A percentile compares a stretch with the other conserved stretches of the same genome.
Conservation (phyloP, 306 rosid species). For the Acacia acuminata region DNA sequence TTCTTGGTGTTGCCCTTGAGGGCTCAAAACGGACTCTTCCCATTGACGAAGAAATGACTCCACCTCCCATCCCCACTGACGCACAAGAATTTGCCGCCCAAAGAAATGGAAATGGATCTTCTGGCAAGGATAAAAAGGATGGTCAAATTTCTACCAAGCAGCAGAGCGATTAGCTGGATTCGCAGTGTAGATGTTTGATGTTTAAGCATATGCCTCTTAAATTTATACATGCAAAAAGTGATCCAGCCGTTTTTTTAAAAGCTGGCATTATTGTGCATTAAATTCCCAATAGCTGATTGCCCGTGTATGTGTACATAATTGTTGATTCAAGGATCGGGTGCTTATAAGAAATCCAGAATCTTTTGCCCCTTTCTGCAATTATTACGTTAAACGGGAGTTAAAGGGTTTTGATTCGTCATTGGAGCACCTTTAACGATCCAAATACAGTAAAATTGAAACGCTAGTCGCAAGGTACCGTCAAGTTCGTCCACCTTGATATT, state of each 20-base stretch:
- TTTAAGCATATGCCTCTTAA: constrained; percentile 18
- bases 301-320: constrained; percentile 10
- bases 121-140: constrained; percentile 63
- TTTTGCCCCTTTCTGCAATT: background rate
- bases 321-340: background rate
- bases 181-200: constrained; percentile 29
- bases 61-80: constrained; percentile 43
- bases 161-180: constrained; percentile 46
- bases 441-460: background rate
- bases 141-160: constrained; percentile 45
- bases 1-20: constrained; percentile 94
- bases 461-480: background rate
- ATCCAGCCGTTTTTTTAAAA: constrained; percentile 67
- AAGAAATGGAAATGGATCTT: constrained; percentile 53
- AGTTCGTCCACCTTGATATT: background rate
- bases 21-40: constrained; percentile 96
- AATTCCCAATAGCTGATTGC: constrained; percentile 11
- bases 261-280: constrained; percentile 55
- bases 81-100: constrained; percentile 66
- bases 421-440: background rate
- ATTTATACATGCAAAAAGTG: constrained; percentile 35
- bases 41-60: constrained; percentile 65
- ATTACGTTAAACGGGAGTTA: background rate
- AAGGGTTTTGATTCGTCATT: background rate
- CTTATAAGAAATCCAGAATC: background rate